Evolutionary conservation across 2,329 filamentous ascomycete species (phyloP), one percentile per base, ranked within the genome.

Genomic region (Coniochaeta sp.): DNA sequence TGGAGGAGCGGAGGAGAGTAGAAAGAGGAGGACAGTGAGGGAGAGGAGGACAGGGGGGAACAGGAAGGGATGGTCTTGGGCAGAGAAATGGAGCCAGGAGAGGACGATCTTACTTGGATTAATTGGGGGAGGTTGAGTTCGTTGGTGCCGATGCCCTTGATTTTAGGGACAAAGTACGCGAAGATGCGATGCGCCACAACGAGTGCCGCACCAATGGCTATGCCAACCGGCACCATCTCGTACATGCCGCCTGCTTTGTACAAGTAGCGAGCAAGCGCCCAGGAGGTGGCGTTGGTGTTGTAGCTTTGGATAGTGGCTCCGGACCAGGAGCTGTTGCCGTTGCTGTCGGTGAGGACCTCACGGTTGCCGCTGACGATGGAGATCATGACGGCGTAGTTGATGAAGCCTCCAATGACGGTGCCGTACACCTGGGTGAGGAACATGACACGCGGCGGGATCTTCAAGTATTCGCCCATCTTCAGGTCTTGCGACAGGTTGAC

Each of bases 401-500:
- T 60, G 49, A 74, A 75, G 0, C 71, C 77, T 7, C 78, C 78
- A 0, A 82, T 64, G 1, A 81, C 58, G 0, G 77, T 81, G 14
- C 76, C 78, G 55, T 77, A 81, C 4, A 81, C 67, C 30, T 82
- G 78, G 0, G 76, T 81, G 5, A 72, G 57, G 56, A 82, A 81
- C 77, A 81, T 81, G 48, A 71, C 61, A 0, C 75, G 71, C 2
- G 75, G 77, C 1, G 77, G 75, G 6, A 81, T 76, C 56, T 82
- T 82, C 57, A 77, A 71, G 74, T 82, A 82, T 65, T 82, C 76
- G 18, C 79, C 79, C 69, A 81, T 72, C 64, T 82, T 82, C 22
- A 82, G 60, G 55, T 81, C 77, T 46, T 71, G 75, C 32, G 68
- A 75, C 6, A 82, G 64, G 51, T 66, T 74, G 42, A 82, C 73